Base-by-base conservation (phyloP, 2,329 filamentous ascomycete genomes). In the Fusarium protoensiforme region DNA sequence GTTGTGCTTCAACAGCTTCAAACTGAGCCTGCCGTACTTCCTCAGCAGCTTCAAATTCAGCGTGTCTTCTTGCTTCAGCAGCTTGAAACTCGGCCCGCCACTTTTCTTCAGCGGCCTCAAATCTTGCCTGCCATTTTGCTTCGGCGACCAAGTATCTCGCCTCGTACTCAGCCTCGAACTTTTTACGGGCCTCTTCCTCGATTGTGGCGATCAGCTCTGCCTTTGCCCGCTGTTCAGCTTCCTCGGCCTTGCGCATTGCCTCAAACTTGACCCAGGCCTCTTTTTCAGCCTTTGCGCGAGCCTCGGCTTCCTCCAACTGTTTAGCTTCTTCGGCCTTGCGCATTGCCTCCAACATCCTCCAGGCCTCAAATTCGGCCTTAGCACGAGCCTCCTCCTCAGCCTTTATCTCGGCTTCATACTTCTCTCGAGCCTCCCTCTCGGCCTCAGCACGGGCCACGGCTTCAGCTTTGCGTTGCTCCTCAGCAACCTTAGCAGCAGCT, bases 401-500 rank as follows among this genome's bases (percentile, higher is more conserved):
- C 79, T 65, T 65, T 18, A 46, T 46, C 22, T 43, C 62, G 18
- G 62, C 62, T 43, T 65, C 62, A 27, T 48, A 48, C 43, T 48
- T 48, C 18, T 48, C 43, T n/a, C 24, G 43, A 13, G 43, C 43
- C 43, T 48, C 43, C 10, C 24, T 29, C 43, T 48, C 43, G 24
- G 43, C 43, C 43, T 48, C 22, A n/a, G 43, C 43, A 29, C 43
- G 43, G 24, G 43, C 43, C 16, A 16, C 43, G 43, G 43, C 43
- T n/a, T 48, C 56, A 51, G 29, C 56, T 38, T 18, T 27, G 16
- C 20, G 51, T 35, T 29, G 61, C 61, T 64, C 38, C 20, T 64
- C 85, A 2, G 85, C 87, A 14, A 80, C 81, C 65, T 81, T 82
- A 51, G 81, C 78, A 64, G 85, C 83, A 4, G 81, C 80, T 58